phyloP scores from a whole-genome alignment of 2,329 filamentous ascomycete genomes.

The Pseudopyrenochaeta lycopersici region DNA sequence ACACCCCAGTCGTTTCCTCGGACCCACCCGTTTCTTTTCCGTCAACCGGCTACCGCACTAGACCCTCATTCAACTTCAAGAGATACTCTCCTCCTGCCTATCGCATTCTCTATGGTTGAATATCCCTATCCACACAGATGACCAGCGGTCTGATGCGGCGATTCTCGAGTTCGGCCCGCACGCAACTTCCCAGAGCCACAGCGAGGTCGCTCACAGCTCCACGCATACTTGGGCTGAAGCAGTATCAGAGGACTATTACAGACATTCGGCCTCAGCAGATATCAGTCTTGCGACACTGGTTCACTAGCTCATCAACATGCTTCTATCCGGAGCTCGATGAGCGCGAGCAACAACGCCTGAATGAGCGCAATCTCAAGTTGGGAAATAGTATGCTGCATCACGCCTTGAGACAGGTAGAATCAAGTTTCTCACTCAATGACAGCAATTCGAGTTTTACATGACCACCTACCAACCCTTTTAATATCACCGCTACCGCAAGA shows the following conservation, averaged over 20 bases:
- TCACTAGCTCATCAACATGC: conserved; percentile 52
- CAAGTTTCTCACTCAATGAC: conserved; percentile 13
- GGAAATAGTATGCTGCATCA: conserved; percentile 63
- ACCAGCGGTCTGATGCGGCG: conserved; percentile 58
- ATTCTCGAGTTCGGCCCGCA: conserved; percentile 53
- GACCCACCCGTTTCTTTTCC: conserved; percentile 16
- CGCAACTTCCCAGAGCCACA: conserved; percentile 33
- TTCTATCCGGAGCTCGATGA: conserved; percentile 31
- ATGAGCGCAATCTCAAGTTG: conserved; percentile 69
- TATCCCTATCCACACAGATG: conserved; percentile 44
- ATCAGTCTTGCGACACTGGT: conserved; percentile 53
- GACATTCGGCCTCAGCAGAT: conserved; percentile 42
- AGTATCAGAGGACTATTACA: conserved; percentile 45
- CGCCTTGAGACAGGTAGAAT: neutral
- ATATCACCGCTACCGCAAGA: conserved; percentile 68
- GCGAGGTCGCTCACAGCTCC: conserved; percentile 33
- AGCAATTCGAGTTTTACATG: conserved; percentile 70
- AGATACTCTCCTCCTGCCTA: conserved; percentile 12
- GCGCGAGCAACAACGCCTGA: conserved; percentile 59
- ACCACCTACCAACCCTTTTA: conserved; percentile 68
- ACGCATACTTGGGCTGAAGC: conserved; percentile 42
- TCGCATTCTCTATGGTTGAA: conserved; percentile 39
- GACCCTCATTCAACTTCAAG: conserved; percentile 6
- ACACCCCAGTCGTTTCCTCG: conserved; percentile 12
- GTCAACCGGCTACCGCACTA: conserved; percentile 14